Percentiles rank a stretch among this genome's conserved stretches.
Evolutionary conservation across 139 green algal species (phyloP).

Genomic region (Micractinium conductrix): DNA sequence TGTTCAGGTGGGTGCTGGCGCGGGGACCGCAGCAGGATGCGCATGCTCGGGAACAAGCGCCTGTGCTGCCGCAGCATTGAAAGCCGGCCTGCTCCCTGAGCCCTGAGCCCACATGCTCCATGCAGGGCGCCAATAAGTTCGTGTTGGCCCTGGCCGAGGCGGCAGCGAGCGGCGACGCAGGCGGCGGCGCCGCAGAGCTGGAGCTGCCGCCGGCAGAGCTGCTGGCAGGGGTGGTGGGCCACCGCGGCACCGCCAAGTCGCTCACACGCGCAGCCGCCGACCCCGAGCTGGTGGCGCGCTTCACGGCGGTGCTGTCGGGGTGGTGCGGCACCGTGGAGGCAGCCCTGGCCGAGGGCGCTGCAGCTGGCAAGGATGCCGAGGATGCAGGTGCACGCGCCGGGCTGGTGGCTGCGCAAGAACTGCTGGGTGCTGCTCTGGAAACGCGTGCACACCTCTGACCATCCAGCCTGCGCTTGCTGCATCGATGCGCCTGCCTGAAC

Average conservation of each 20-base stretch:
- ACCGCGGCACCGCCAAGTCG: constrained; percentile 1
- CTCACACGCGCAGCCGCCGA: constrained; percentile 16
- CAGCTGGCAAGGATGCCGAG: constrained; percentile 9
- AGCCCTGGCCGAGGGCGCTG: constrained; percentile 29
- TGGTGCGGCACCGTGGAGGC: constrained; percentile 50
- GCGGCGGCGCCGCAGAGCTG: constrained; percentile 77
- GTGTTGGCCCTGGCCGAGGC: constrained; percentile 76
- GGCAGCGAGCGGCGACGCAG: constrained; percentile 59
- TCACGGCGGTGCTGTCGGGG: constrained; percentile 47
- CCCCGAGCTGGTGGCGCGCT: constrained; percentile 21
- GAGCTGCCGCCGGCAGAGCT: constrained; percentile 68
- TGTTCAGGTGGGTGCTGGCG: constrained; percentile 45
- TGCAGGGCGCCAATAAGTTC: constrained; percentile 67
- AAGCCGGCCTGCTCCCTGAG: too few relatives aligned
- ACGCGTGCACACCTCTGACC: background rate
- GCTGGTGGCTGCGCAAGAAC: background rate
- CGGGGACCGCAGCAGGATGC: too few relatives aligned
- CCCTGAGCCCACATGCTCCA: background rate
- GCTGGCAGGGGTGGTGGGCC: background rate
- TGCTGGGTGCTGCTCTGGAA: background rate
- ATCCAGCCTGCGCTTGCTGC: background rate
- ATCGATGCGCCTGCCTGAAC: background rate
- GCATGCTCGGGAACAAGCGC: too few relatives aligned
- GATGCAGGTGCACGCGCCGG: background rate
- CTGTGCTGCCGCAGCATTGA: too few relatives aligned